These are phyloP conservation scores for Fusarium sp. DNA, from an alignment of 2,329 filamentous ascomycete species.

Conservation along the genomic window DNA sequence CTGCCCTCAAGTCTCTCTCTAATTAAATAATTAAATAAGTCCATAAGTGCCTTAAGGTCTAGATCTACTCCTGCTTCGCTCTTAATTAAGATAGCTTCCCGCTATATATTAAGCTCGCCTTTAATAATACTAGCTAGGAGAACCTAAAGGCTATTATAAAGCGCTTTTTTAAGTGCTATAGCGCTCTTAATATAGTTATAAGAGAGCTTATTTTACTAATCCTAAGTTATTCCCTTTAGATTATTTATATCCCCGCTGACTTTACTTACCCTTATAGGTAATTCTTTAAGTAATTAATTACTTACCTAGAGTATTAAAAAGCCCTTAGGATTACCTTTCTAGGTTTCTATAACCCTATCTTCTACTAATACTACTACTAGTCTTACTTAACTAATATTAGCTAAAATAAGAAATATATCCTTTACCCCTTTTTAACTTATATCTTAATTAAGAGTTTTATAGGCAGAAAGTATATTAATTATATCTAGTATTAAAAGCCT, in stretches of 20 bases:
- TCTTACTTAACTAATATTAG: neutral
- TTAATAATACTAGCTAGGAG: neutral
- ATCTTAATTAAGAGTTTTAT: neutral
- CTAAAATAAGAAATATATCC: neutral
- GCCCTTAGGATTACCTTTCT: neutral
- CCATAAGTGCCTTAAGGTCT: neutral
- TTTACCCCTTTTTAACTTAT: neutral
- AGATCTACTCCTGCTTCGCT: neutral
- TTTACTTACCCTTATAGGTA: neutral
- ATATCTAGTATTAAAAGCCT: no score
- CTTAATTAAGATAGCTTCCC: neutral
- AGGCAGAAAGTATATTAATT: neutral
- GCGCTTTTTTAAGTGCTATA: no score
- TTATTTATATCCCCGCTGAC: accelerated
- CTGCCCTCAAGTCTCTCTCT: neutral
- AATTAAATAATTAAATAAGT: neutral
- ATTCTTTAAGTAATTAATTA: neutral
- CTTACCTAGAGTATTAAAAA: neutral
- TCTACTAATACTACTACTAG: neutral
- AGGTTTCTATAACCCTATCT: neutral
- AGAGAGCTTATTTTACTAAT: neutral
- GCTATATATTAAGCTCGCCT: neutral
- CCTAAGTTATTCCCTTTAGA: neutral
- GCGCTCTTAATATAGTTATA: neutral
- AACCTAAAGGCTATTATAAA: no score